Evolutionary conservation across 2,329 filamentous ascomycete genomes (phyloP).

Genomic region (Diaporthe velutina): DNA sequence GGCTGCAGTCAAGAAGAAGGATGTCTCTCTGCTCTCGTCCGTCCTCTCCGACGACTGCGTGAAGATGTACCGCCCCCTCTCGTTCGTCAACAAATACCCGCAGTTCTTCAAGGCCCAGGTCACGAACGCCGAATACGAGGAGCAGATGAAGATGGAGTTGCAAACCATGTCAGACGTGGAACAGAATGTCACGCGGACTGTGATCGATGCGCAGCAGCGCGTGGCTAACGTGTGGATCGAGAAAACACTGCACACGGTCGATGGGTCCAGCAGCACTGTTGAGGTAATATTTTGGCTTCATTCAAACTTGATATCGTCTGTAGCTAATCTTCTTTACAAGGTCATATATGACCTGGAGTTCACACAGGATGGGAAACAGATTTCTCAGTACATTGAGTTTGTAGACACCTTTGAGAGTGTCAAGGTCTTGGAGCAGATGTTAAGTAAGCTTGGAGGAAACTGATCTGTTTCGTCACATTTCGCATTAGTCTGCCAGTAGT

Average conservation of each 20-base stretch:
- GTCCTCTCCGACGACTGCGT: constrained; percentile 41
- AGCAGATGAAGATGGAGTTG: constrained; percentile 38
- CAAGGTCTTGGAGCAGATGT: constrained; percentile 43
- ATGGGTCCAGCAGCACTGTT: constrained; percentile 36
- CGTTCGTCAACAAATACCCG: constrained; percentile 42
- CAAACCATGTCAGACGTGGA: constrained; percentile 40
- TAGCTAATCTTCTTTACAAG: constrained; percentile 11
- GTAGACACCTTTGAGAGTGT: constrained; percentile 42
- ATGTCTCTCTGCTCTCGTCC: constrained; percentile 40
- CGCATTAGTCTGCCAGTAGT: neutral
- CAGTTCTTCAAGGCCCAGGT: constrained; percentile 42
- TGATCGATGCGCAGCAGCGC: constrained; percentile 39
- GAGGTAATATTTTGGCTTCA: constrained; percentile 33
- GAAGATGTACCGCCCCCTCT: constrained; percentile 41
- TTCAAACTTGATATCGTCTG: neutral
- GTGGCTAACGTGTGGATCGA: constrained; percentile 41
- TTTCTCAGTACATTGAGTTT: constrained; percentile 42
- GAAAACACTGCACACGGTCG: constrained; percentile 37
- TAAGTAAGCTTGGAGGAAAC: constrained; percentile 27
- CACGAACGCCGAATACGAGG: constrained; percentile 44
- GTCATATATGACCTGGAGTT: constrained; percentile 41
- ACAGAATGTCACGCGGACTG: constrained; percentile 41
- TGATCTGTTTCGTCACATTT: neutral
- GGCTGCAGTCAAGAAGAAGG: constrained; percentile 39
- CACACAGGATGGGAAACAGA: constrained; percentile 41